Evolutionary conservation across 2,329 filamentous ascomycete genomes (phyloP), one percentile per base, ranked within the genome.

Genomic region (Shiraia sp.): DNA sequence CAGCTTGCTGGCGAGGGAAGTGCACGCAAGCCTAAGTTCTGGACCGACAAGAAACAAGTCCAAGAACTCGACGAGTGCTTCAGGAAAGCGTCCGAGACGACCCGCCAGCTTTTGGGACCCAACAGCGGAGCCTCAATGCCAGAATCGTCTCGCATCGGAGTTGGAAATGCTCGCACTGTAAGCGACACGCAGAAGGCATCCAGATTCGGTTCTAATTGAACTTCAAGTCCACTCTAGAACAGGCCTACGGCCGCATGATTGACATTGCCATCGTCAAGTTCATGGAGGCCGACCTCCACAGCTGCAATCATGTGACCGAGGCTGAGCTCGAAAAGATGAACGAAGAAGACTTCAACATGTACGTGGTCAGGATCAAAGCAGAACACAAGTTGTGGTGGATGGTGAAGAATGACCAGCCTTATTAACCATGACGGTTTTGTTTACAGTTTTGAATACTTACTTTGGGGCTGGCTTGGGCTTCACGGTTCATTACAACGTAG

Each of bases 271-370:
- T 52, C 8, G 33, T 50, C 8, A 35, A 14, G 12, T 3, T 37
- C 1, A 45, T 55, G 47, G 47, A 55, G 9, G 42, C 44, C 0
- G 53, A 55, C 7, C 22, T 55, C 15, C 45, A 55, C 13, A 33
- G 46, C 10, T 9, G 14, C 10, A 39, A 25, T 12, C 42, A 40
- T 2, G 47, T 41, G 8, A 49, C 45, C 2, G 40, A 42, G 29
- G 25, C 24, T 2, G 22, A 51, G 13, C 23, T 51, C 3, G 17
- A 31, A 9, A 13, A 17, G 4, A 51, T 55, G 50, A 32, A 36
- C 6, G 31, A 39, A 5, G 22, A 32, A 3, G 45, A 45, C 3
- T 38, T 55, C 16, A 16, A 45, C 3, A 32, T 7, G 0, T 45
- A 47, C 13, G 28, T 38, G 24, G 6, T 3, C 3, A 42, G 37